Base-by-base conservation (phyloP, 176 grass and related monocot genomes). In the Carex kokanica region DNA sequence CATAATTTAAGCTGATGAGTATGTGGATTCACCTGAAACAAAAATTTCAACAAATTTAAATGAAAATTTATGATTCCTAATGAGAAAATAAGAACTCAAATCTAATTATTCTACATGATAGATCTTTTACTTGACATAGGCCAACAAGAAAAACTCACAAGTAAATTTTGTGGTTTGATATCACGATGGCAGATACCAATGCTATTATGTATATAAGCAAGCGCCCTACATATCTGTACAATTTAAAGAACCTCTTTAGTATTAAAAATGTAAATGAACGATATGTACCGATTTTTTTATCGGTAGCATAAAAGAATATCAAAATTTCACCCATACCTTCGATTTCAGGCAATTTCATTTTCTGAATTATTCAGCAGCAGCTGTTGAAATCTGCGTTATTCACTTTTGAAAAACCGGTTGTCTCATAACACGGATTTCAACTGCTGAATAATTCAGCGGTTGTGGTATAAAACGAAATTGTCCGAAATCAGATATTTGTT, bases 151-250 rank as follows among this genome's bases (percentile, higher is more conserved):
- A 84, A 87, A 87, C 90, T 95, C 70, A 98, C 95, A 82, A 98
- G 95, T 85, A 98, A 72, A 15, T 98, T 98, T 47, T 98, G 95
- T 18, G 95, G 95, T 86, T 98, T 98, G 83, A 98, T 98, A 93
- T 98, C 95, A 78, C 95, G 95, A 75, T 98, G 95, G 86, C 95
- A 94, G 82, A 94, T 95, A 69, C 92, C 92, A 87, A 98, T 68
- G 29, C 88, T 82, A 57, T 94, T 98, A 68, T 98, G 95, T 75
- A 98, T 91, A 83, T 98, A 98, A 83, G 92, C 89, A 94, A 98
- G 95, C 53, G 95, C 90, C 78, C 95, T 88, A 63, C 95, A 93
- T 88, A 95, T 98, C 95, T 98, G 90, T 74, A 90, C 89, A 87
- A 66, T 81, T 53, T 71, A 5, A 0, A 43, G 82, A 83, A 84